Conservation (phyloP, 2,329 filamentous ascomycete species). For the Thelonectria olida region DNA sequence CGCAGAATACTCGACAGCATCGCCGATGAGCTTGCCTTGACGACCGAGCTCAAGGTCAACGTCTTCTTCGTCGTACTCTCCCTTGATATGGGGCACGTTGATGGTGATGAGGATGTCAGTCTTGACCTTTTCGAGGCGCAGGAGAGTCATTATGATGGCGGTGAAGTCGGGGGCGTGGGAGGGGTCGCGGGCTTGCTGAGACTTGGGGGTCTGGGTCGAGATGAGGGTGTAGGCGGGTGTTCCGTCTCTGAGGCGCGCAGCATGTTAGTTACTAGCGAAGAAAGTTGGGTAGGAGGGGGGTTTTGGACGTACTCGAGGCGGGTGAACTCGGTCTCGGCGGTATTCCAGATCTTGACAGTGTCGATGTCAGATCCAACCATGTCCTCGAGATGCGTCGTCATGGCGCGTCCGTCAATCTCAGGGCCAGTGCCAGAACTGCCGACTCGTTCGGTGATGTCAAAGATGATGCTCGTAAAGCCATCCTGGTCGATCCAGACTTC, state of each 20-base stretch:
- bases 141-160: slow-evolving; percentile 78
- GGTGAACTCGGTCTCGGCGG: slow-evolving; percentile 67
- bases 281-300: not conserved
- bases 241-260: slow-evolving; percentile 43
- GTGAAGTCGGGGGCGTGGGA: slow-evolving; percentile 69
- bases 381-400: slow-evolving; percentile 75
- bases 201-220: slow-evolving; percentile 66
- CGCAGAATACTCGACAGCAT: slow-evolving; percentile 73
- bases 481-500: slow-evolving; percentile 89
- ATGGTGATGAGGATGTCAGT: slow-evolving; percentile 88
- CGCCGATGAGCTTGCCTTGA: slow-evolving; percentile 73
- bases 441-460: slow-evolving; percentile 90
- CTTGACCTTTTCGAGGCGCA: slow-evolving; percentile 77
- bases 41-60: slow-evolving; percentile 73
- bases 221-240: slow-evolving; percentile 75
- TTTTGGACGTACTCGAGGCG: slow-evolving; percentile 58
- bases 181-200: slow-evolving; percentile 45
- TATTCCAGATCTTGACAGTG: slow-evolving; percentile 72
- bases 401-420: slow-evolving; percentile 74
- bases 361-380: slow-evolving; percentile 72
- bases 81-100: slow-evolving; percentile 85
- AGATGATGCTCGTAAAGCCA: slow-evolving; percentile 86
- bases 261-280: slow-evolving; percentile 9
- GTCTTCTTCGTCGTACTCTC: slow-evolving; percentile 77
- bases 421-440: slow-evolving; percentile 61